Evolutionary conservation across 345 rosid species (phyloP), one percentile per base, ranked within the genome.

Genomic region (Linum tenue): DNA sequence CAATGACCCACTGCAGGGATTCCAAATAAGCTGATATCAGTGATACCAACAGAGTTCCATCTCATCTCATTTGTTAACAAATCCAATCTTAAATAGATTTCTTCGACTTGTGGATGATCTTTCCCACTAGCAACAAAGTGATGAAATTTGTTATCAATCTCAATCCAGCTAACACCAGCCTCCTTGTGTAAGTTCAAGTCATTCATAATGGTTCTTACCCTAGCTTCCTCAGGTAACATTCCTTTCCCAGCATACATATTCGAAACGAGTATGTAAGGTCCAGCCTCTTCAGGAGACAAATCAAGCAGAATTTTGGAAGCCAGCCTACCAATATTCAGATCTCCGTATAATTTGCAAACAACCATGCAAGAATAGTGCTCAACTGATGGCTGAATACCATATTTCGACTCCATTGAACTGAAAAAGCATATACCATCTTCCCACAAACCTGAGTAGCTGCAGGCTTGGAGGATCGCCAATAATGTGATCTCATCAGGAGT

Each of bases 111-210:
- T 44, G 11, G 51, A 67, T 72, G 79, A 55, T 69, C 72, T 57
- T 57, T 74, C 59, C 59, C 65, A 37, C 77, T 69, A 36, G 79
- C 76, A 62, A 67, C 70, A 36, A 69, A 75, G 43, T 42, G 39
- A 64, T 75, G 79, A 16, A 74, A 65, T 60, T 67, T 69, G 5
- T 64, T 72, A 35, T 78, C 66, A 59, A 72, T 71, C 69, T 78
- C 77, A 60, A 78, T 72, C 79, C 75, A 72, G 65, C 82, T 78
- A 40, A 67, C 63, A 8, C 82, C 82, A 59, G 72, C 70, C 44
- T 67, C 64, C 62, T 75, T 72, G 43, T 56, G 60, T 41, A 78
- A 55, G 65, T 57, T 75, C 63, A 78, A 64, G 61, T 75, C 70
- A 53, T 69, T 75, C 81, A 75, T 68, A 64, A 56, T 55, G 50